Base-by-base conservation (phyloP, 805 yeast genomes). In the Yamadazyma nakazawae region DNA sequence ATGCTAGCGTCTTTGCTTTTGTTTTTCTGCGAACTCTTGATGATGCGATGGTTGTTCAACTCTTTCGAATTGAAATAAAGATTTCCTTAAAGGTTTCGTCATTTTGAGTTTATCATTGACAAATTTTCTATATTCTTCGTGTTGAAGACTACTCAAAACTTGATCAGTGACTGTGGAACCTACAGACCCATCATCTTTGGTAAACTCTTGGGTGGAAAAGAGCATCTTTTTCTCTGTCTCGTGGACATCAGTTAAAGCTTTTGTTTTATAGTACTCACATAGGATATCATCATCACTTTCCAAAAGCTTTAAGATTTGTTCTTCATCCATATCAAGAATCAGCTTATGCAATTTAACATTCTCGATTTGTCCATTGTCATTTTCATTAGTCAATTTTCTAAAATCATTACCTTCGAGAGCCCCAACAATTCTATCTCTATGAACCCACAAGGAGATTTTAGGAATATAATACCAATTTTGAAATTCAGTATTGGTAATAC, bases 221-320 rank as follows among this genome's bases (percentile, higher is more conserved):
- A 52, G 46, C 24, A 48, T 55, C 12, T 56, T 46, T 36, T 60
- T 50, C 43, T 64, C 68, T 13, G 47, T 31, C 34, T 53, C 50
- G 49, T 64, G 69, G 14, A 58, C 44, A 10, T 54, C 60, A 11
- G 67, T 62, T 8, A 53, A 49, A n/a, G 57, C 54, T 25, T 57
- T 59, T 8, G 67, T 61, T 21, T 58, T 47, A 43, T 61, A 57
- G 45, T 61, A 64, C 43, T 62, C 67, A 24, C 59, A 42, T 18
- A 64, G 51, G 8, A 62, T 47, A 14, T 58, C 63, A 18, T 47
- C 52, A 40, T 62, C 62, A 21, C 48, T 51, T 10, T 52, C 47
- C 18, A 65, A 49, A 21, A 66, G 53, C 28, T 47, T 35, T 14
- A 58, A 43, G 2, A 54, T 42, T 36, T 65, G 57, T 31, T 52